phyloP scores from a whole-genome alignment of 345 rosid species.

The Salix suchowensis region DNA sequence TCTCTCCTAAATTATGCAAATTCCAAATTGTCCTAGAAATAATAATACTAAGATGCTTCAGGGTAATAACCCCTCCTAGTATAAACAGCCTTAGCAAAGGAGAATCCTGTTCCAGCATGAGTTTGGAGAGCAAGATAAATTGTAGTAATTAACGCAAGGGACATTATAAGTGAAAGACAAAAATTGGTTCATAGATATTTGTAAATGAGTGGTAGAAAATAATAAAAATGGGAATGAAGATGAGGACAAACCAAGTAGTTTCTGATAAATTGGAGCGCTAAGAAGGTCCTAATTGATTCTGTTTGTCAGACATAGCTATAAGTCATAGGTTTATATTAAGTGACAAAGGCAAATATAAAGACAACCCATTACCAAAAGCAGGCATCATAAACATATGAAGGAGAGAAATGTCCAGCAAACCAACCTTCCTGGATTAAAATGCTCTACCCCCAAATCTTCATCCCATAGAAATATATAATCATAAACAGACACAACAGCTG shows the following conservation, averaged over 20 bases:
- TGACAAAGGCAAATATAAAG: not conserved
- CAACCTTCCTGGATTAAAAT: constrained; percentile 77
- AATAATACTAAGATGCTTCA: not conserved
- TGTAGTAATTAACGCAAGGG: not conserved
- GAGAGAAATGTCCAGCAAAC: not conserved
- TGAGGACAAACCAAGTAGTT: not conserved
- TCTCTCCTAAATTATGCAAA: not conserved
- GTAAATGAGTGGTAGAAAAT: not conserved
- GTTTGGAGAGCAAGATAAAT: not conserved
- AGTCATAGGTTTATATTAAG: no score
- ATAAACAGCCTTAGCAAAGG: not conserved
- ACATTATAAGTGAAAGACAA: not conserved
- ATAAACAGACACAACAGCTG: constrained; percentile 68
- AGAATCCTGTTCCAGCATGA: not conserved
- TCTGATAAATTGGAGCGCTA: not conserved
- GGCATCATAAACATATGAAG: not conserved
- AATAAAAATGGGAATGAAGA: not conserved
- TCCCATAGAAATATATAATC: constrained; percentile 97
- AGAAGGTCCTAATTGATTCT: no score
- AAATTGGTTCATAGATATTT: not conserved
- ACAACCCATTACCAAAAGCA: not conserved
- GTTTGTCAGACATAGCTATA: no score
- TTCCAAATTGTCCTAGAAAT: not conserved
- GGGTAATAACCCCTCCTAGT: not conserved
- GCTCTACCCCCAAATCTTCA: constrained; percentile 86